Percentiles rank a stretch among this genome's conserved stretches.
Evolutionary conservation across 352 stramenopile species (phyloP).

Genomic region (Phytophthora constricta): DNA sequence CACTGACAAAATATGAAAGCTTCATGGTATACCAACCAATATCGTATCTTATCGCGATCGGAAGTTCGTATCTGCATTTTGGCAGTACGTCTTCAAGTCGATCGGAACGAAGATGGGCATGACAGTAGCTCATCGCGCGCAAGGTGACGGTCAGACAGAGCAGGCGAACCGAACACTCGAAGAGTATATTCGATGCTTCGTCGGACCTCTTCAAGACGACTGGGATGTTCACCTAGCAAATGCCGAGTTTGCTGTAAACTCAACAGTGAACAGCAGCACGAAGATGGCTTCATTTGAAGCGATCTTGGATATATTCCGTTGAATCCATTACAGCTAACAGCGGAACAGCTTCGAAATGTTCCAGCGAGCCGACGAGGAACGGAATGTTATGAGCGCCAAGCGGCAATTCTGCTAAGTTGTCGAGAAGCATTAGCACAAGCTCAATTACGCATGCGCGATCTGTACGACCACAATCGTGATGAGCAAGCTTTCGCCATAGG

Average conservation of each 20-base stretch:
- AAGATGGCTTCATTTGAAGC: constrained; percentile 1
- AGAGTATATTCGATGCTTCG: constrained; percentile 5
- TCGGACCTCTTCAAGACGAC: constrained; percentile 3
- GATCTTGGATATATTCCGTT: background rate
- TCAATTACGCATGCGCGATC: too few species aligned
- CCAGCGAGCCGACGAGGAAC: background rate
- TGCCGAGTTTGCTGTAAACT: constrained; percentile 6
- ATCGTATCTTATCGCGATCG: constrained; percentile 22
- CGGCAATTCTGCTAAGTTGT: too few species aligned
- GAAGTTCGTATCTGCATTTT: constrained; percentile 22
- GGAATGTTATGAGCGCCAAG: background rate
- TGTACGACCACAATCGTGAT: too few species aligned
- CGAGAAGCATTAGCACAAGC: too few species aligned
- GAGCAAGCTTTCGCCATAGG: too few species aligned
- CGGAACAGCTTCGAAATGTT: background rate
- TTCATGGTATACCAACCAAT: constrained; percentile 5
- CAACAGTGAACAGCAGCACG: background rate
- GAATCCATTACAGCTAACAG: background rate
- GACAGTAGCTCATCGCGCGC: constrained; percentile 13
- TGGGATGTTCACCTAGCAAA: background rate
- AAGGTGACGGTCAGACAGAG: constrained; percentile 15
- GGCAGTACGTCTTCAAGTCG: constrained; percentile 12
- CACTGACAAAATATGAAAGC: constrained; percentile 18
- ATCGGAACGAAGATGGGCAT: constrained; percentile 13
- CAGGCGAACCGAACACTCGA: constrained; percentile 1